Evolutionary conservation across 2,329 filamentous ascomycete genomes (phyloP), one percentile per base, ranked within the genome.

Genomic region (Ceratocystis cubensis): DNA sequence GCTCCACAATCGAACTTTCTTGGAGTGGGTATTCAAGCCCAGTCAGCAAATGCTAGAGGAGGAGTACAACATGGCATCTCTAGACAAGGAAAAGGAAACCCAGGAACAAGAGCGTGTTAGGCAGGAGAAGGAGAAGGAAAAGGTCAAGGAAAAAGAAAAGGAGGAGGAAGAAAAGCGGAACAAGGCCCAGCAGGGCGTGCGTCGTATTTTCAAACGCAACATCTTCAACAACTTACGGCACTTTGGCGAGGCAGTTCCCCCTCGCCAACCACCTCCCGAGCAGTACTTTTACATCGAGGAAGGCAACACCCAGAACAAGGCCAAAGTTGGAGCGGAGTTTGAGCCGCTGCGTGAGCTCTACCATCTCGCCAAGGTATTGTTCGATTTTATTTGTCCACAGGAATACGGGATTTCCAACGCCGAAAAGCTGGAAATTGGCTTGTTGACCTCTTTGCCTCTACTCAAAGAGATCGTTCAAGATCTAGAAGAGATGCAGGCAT

Each of bases 301-400:
- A 68, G 90, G 91, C 46, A 86, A 85, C 64, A 85, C 82, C 65
- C 83, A 88, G 69, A 84, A 84, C 7, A 90, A 89, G 73, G 84
- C 86, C 15, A 96, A 95, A 77, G 83, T 87, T 17, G 93, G 97
- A 72, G 88, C 85, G 37, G 84, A 91, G 5, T 86, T 97, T 13
- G 88, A 92, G 70, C 94, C 94, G 69, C 81, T 99, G 56, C 86
- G 94, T 69, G 92, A 99, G 75, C 80, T 99, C 66, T 99, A 97
- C 76, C 90, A 90, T 71, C 81, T 96, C 61, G 90, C 91, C 66
- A 99, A 99, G 76, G 87, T 97, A 13, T 79, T 99, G 15, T 99
- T 99, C 73, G 94, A 99, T 76, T 99, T 96, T 74, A 96, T 99
- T 72, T 96, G 94, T 65, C 94, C 94, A 0, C 94, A 99, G 73